phyloP scores from a whole-genome alignment of 208 protist genomes.

The Trichomonas vaginalis region DNA sequence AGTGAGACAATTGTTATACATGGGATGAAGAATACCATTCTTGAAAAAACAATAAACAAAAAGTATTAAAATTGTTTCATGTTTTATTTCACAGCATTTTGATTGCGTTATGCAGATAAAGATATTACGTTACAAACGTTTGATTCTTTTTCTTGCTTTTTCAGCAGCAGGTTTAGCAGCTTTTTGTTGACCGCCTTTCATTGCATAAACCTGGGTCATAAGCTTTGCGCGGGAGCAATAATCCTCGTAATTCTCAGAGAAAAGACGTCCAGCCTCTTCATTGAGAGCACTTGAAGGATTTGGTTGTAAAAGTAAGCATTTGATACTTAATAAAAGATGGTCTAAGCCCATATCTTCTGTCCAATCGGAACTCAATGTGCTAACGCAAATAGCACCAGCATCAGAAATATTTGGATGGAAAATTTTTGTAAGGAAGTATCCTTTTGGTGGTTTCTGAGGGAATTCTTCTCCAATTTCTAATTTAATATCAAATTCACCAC shows the following conservation, averaged over 20 bases:
- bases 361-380: slow-evolving; percentile 94
- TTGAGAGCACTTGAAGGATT: slow-evolving; percentile 94
- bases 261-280: slow-evolving; percentile 80
- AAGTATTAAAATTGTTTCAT: too few species aligned
- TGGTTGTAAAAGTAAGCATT: slow-evolving; percentile 85
- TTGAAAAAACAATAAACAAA: too few species aligned
- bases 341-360: slow-evolving; percentile 63
- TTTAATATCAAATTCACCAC: not conserved
- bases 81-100: too few species aligned
- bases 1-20: too few species aligned
- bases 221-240: slow-evolving; percentile 29
- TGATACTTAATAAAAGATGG: slow-evolving; percentile 70
- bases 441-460: slow-evolving; percentile 8
- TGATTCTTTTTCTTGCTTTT: not conserved
- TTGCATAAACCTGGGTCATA: slow-evolving; percentile 27
- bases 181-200: not conserved
- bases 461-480: not conserved
- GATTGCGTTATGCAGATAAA: too few species aligned
- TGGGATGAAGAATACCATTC: too few species aligned
- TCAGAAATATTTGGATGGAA: slow-evolving; percentile 92
- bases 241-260: slow-evolving; percentile 74
- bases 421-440: slow-evolving; percentile 80
- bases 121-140: not conserved
- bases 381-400: slow-evolving; percentile 89
- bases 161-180: not conserved